phyloP scores from a whole-genome alignment of 164 flowering plant genomes.

The Dillenia suffruticosa region DNA sequence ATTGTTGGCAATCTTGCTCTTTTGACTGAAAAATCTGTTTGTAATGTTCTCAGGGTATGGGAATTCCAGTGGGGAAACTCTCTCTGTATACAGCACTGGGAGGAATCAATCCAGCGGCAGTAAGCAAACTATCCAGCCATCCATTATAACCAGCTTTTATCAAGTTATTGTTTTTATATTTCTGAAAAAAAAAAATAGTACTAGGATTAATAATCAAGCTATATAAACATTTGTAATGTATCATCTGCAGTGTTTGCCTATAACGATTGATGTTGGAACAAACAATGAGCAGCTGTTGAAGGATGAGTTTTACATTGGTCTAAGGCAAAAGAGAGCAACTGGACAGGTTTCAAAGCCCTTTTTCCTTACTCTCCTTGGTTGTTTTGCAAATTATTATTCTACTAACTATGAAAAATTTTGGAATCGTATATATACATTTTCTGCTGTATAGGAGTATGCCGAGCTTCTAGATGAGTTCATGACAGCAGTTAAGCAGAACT shows the following conservation, averaged over 20 bases:
- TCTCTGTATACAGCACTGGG: slow-evolving; percentile 84
- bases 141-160: no score
- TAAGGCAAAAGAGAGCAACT: slow-evolving; percentile 71
- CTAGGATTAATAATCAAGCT: no score
- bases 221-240: neutral
- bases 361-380: neutral
- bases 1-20: neutral
- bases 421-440: neutral
- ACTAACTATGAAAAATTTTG: neutral
- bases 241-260: slow-evolving; percentile 70
- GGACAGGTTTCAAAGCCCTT: slow-evolving; percentile 54
- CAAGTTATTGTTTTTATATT: no score
- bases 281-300: slow-evolving; percentile 70
- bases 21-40: neutral
- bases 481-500: slow-evolving; percentile 74
- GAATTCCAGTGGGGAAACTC: slow-evolving; percentile 88
- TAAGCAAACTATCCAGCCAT: slow-evolving; percentile 24
- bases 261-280: slow-evolving; percentile 91
- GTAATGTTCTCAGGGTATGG: slow-evolving; percentile 66
- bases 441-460: slow-evolving; percentile 51
- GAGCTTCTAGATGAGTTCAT: slow-evolving; percentile 81
- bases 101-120: slow-evolving; percentile 82
- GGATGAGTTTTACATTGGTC: slow-evolving; percentile 86
- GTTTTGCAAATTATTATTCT: no score
- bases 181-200: no score